Percentiles rank a stretch among this genome's conserved stretches.
These are phyloP conservation scores for Bauhinia variegata DNA, from an alignment of 306 rosid genomes.

Conservation along the genomic window DNA sequence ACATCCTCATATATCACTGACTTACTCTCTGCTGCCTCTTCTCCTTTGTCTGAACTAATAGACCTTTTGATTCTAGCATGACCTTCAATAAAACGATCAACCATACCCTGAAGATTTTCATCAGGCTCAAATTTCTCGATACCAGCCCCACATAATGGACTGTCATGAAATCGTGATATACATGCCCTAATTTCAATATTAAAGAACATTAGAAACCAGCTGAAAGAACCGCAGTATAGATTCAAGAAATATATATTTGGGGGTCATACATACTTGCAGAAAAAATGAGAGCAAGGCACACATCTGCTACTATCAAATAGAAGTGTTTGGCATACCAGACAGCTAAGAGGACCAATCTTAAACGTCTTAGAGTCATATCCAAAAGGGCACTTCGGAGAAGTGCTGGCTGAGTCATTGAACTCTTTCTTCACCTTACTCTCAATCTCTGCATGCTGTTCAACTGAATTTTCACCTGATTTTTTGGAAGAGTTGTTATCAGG, in stretches of 20 bases:
- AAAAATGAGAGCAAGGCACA: conserved; percentile 79
- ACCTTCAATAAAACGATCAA: conserved; percentile 94
- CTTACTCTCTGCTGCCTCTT: conserved; percentile 56
- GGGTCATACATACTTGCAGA: conserved; percentile 64
- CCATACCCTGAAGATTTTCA: conserved; percentile 71
- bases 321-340: conserved; percentile 70
- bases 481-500: conserved; percentile 66
- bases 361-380: conserved; percentile 83
- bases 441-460: conserved; percentile 47
- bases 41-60: conserved; percentile 56
- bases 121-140: conserved; percentile 79
- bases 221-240: conserved; percentile 17
- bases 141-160: conserved; percentile 92
- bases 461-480: conserved; percentile 44
- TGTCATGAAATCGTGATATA: conserved; percentile 76
- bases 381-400: conserved; percentile 74
- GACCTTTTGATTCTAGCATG: conserved; percentile 94
- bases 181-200: conserved; percentile 61
- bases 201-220: conserved; percentile 25
- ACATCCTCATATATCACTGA: conserved; percentile 83
- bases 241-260: conserved; percentile 14
- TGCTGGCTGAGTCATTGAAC: conserved; percentile 34
- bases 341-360: conserved; percentile 95
- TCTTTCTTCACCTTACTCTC: conserved; percentile 54
- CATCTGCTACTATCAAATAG: conserved; percentile 64